Evolutionary conservation across 352 stramenopile species (phyloP).

Genomic region (Phytophthora colocasiae): DNA sequence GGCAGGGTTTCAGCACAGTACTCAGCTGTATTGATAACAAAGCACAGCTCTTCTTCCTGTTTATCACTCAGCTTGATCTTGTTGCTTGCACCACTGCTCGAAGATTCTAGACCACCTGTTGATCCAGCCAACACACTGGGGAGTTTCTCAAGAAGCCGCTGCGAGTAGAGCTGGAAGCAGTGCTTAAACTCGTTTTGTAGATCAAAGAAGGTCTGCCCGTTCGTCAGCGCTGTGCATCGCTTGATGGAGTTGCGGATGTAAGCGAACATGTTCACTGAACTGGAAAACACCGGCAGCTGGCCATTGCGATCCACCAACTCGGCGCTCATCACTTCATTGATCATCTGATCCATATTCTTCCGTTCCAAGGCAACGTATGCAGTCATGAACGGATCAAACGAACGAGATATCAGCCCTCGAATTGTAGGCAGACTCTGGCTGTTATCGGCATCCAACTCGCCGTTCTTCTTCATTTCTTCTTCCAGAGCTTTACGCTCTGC

Average conservation of each 20-base stretch:
- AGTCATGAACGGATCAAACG: slow-evolving; percentile 98
- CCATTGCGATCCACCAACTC: slow-evolving; percentile 96
- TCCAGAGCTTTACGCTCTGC: slow-evolving; percentile 71
- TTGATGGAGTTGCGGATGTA: slow-evolving; percentile 99
- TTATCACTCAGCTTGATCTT: slow-evolving; percentile 84
- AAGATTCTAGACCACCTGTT: slow-evolving; percentile 30
- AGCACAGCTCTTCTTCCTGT: slow-evolving; percentile 96
- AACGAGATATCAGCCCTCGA: slow-evolving; percentile 88
- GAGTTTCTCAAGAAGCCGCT: slow-evolving; percentile 77
- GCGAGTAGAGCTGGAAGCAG: slow-evolving; percentile 80
- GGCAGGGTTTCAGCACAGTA: slow-evolving; percentile 98
- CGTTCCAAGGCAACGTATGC: slow-evolving; percentile 97
- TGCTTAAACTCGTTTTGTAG: slow-evolving; percentile 95
- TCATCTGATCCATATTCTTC: slow-evolving; percentile 96
- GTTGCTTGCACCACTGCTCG: slow-evolving; percentile 21
- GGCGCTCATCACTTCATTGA: slow-evolving; percentile 90
- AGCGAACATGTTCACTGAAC: slow-evolving; percentile 97
- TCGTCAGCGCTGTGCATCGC: slow-evolving; percentile 96
- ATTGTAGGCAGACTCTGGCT: slow-evolving; percentile 73
- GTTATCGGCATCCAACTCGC: slow-evolving; percentile 41
- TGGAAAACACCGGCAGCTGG: slow-evolving; percentile 96
- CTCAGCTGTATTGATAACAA: slow-evolving; percentile 98
- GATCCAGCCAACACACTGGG: slow-evolving; percentile 43
- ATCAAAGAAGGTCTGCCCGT: slow-evolving; percentile 97
- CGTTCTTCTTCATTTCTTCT: slow-evolving; percentile 70